phyloP scores from a whole-genome alignment of 331 rosid species.

The Malus hybrid region DNA sequence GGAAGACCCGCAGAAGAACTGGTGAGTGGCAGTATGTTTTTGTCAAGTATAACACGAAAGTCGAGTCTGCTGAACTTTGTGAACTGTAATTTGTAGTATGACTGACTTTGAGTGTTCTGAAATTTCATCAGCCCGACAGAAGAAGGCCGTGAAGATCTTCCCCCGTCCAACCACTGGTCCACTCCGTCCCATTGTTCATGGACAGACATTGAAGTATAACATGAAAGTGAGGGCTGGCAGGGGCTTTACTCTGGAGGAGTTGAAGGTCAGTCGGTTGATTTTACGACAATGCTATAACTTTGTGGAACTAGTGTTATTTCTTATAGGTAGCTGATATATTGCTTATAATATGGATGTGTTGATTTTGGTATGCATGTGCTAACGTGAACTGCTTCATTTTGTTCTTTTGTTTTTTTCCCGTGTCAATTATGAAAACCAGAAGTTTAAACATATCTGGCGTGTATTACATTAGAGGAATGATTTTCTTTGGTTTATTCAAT shows the following conservation, averaged over 20 bases:
- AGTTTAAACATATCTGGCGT: neutral
- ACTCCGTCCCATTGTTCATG: constrained; percentile 49
- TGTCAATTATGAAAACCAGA: neutral
- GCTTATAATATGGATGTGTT: too few species aligned
- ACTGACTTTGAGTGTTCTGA: neutral
- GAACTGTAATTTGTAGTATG: neutral
- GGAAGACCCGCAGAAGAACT: constrained; percentile 61
- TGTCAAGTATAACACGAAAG: too few species aligned
- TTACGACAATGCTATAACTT: neutral
- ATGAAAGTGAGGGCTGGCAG: constrained; percentile 55
- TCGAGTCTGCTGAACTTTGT: neutral
- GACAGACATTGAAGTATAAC: constrained; percentile 51
- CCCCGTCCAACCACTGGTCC: constrained; percentile 49
- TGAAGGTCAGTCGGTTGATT: constrained; percentile 28
- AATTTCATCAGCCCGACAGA: constrained; percentile 33
- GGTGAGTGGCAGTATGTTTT: constrained; percentile 24
- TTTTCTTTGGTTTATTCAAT: neutral
- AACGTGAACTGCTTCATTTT: neutral
- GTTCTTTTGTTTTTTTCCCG: neutral
- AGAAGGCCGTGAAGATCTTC: constrained; percentile 45
- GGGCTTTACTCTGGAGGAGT: constrained; percentile 49
- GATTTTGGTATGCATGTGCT: neutral
- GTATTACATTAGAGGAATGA: neutral
- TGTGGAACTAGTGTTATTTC: neutral
- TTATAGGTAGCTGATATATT: neutral